Evolutionary conservation across 768 basidiomycete species (phyloP).

Genomic region (Mycena vulgaris): DNA sequence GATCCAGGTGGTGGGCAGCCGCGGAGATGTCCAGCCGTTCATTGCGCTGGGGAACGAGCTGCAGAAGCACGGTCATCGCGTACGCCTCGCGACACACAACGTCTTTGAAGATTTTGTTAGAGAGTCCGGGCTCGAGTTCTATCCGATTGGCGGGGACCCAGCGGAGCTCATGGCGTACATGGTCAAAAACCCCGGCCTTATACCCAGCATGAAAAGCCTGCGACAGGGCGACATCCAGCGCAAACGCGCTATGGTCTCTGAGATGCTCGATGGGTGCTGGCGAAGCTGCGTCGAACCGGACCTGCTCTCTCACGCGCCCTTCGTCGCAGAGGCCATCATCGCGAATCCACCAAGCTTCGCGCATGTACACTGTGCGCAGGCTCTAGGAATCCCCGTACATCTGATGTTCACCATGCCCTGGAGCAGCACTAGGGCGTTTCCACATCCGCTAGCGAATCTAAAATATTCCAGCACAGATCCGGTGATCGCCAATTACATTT

Average conservation of each 20-base stretch:
- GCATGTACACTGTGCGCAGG: slow-evolving; percentile 63
- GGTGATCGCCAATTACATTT: slow-evolving; percentile 59
- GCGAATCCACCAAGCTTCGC: slow-evolving; percentile 65
- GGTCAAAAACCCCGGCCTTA: slow-evolving; percentile 64
- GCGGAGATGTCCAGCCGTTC: slow-evolving; percentile 64
- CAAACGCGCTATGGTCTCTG: slow-evolving; percentile 60
- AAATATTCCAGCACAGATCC: slow-evolving; percentile 54
- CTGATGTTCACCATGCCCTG: slow-evolving; percentile 39
- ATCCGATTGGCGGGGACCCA: slow-evolving; percentile 61
- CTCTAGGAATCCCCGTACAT: slow-evolving; percentile 56
- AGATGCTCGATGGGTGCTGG: slow-evolving; percentile 63
- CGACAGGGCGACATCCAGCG: slow-evolving; percentile 59
- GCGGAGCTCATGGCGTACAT: slow-evolving; percentile 64
- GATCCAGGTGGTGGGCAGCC: slow-evolving; percentile 39
- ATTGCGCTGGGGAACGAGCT: slow-evolving; percentile 58
- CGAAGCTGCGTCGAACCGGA: slow-evolving; percentile 54
- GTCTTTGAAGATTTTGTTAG: slow-evolving; percentile 59
- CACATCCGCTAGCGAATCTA: slow-evolving; percentile 64
- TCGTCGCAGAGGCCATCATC: slow-evolving; percentile 64
- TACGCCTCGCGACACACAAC: slow-evolving; percentile 62
- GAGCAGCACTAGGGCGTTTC: slow-evolving; percentile 54
- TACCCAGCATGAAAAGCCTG: slow-evolving; percentile 58
- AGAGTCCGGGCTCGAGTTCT: slow-evolving; percentile 57
- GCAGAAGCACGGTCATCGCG: slow-evolving; percentile 55
- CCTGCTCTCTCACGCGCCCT: slow-evolving; percentile 47